A percentile compares a stretch with the other conserved stretches of the same genome.
phyloP scores from a whole-genome alignment of 768 basidiomycete species.

The Postia placenta region DNA sequence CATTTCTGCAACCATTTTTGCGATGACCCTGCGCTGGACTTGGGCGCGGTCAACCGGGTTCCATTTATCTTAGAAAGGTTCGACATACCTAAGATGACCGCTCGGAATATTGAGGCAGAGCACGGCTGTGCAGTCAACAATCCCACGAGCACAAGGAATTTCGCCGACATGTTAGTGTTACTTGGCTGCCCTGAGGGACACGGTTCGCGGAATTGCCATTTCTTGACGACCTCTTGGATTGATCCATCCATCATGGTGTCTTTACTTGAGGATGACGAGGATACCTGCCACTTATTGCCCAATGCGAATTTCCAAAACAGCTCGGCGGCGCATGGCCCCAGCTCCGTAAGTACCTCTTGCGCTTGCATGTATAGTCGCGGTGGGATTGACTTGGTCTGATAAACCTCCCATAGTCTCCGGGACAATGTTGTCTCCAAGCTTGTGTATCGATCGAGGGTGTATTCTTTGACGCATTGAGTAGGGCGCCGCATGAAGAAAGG shows the following conservation, averaged over 20 bases:
- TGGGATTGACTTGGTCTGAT: conserved; percentile 33
- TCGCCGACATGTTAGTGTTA: conserved; percentile 46
- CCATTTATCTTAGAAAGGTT: too few relatives aligned
- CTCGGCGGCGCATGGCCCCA: conserved; percentile 67
- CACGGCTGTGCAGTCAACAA: conserved; percentile 48
- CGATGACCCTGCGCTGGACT: conserved; percentile 53
- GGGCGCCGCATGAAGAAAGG: neutral
- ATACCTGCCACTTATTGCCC: conserved; percentile 21
- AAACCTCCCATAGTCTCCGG: conserved; percentile 40
- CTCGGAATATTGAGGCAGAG: too few relatives aligned
- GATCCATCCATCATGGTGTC: too few relatives aligned
- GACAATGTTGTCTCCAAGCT: conserved; percentile 36
- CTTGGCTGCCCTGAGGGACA: conserved; percentile 15
- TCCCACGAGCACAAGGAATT: conserved; percentile 56
- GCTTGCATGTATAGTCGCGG: conserved; percentile 44
- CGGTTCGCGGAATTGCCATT: conserved; percentile 20
- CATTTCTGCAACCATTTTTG: conserved; percentile 37
- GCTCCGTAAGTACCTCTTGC: conserved; percentile 39
- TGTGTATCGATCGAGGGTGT: conserved; percentile 1
- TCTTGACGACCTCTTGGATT: neutral
- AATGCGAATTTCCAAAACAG: conserved; percentile 59
- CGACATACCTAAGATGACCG: too few relatives aligned
- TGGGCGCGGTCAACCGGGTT: neutral
- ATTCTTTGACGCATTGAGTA: neutral
- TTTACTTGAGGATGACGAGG: too few relatives aligned